Conservation (phyloP, 306 rosid genomes). For the Sindora glabra region DNA sequence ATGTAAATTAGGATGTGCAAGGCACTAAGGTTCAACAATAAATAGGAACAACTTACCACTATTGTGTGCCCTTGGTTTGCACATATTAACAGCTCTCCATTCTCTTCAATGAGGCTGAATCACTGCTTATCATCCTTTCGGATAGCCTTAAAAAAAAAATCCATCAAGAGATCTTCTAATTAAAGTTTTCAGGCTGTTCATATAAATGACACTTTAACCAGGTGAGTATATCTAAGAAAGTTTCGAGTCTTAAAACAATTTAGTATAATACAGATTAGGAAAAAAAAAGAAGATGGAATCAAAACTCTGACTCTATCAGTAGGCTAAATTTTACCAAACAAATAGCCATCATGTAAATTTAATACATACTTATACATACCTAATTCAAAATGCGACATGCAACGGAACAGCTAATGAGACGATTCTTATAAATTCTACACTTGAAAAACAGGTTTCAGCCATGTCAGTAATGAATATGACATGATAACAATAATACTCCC, state of each 20-base stretch:
- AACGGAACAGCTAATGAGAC: no score
- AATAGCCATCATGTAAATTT: no score
- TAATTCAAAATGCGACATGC: no score
- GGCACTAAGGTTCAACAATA: neutral
- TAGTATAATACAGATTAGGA: neutral
- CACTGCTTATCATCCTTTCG: slow-evolving; percentile 83
- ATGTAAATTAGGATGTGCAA: neutral
- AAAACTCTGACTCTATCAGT: no score
- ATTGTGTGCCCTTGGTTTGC: slow-evolving; percentile 94
- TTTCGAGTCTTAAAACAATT: neutral
- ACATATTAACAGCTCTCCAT: slow-evolving; percentile 69
- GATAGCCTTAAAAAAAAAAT: slow-evolving; percentile 65
- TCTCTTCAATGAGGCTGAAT: slow-evolving; percentile 72
- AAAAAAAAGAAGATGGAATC: no score
- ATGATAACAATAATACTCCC: neutral
- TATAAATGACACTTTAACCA: neutral
- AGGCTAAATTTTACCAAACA: no score
- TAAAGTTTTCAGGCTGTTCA: slow-evolving; percentile 2
- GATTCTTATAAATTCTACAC: no score
- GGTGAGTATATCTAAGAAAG: neutral
- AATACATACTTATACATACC: no score
- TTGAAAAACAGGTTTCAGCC: no score
- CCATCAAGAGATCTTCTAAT: slow-evolving; percentile 8
- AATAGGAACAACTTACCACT: slow-evolving; percentile 38
- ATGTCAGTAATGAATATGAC: no score